Conservation (phyloP, 2,329 filamentous ascomycete genomes). For the Pyrenochaeta sp. region DNA sequence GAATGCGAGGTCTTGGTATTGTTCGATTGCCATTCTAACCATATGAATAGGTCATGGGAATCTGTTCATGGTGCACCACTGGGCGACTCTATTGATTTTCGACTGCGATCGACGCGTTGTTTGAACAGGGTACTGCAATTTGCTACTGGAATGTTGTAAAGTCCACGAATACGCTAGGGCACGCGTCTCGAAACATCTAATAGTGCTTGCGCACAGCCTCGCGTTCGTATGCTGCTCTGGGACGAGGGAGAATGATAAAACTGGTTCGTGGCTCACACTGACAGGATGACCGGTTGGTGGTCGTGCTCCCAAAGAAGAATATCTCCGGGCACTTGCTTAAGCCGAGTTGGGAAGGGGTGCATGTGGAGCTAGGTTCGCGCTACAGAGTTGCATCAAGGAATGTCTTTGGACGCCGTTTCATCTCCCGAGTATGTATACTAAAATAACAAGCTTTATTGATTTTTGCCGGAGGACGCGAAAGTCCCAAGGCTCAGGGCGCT, state of each 20-base stretch:
- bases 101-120: too few relatives aligned
- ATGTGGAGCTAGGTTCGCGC: constrained; percentile 13
- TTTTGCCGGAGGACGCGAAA: constrained; percentile 19
- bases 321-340: constrained; percentile 1
- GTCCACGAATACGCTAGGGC: neutral
- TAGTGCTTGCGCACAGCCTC: neutral
- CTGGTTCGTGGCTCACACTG: neutral
- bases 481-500: constrained; percentile 23
- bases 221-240: neutral
- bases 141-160: neutral
- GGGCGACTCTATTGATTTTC: too few relatives aligned
- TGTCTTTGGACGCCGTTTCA: constrained; percentile 26
- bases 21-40: too few relatives aligned
- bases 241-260: neutral
- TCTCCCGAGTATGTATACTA: constrained; percentile 23
- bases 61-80: too few relatives aligned
- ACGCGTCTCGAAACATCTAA: constrained; percentile 1
- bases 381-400: constrained; percentile 13
- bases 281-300: neutral
- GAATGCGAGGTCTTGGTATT: too few relatives aligned
- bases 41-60: too few relatives aligned
- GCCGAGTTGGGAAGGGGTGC: constrained; percentile 4
- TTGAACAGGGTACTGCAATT: too few relatives aligned
- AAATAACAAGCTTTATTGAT: constrained; percentile 40
- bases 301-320: neutral